Evolutionary conservation across 2,329 filamentous ascomycete species (phyloP), one percentile per base, ranked within the genome.

Genomic region (Epichloe baconii): DNA sequence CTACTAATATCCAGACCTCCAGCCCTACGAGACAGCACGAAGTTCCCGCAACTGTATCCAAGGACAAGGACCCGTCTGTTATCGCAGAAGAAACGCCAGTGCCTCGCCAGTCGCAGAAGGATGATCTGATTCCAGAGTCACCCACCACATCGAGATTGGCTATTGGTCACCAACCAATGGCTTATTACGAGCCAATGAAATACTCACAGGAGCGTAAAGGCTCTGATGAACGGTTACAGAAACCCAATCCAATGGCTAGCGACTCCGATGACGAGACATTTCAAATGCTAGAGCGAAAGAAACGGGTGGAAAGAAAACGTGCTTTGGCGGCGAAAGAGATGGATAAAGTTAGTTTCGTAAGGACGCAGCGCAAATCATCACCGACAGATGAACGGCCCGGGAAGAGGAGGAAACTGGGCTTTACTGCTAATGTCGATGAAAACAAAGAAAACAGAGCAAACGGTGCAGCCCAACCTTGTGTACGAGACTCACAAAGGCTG

Each of bases 151-250:
- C 58, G 8, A 61, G 54, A 43, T 59, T 57, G 3, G 57, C 56
- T 2, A 54, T 54, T 10, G 56, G 51, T 3, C 61, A 56, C 19
- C 62, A 62, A n/a, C 72, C 70, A 0, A 64, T 69, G 43, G 62
- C 62, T 4, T 64, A 68, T 19, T 76, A 76, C 51, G 71, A 72
- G 53, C 68, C 69, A 1, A 71, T 74, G 70, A 63, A 65, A 43
- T 64, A 69, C 47, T 76, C 73, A 0, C 73, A 76, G 47, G 67
- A 73, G 55, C 64, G 70, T 35, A 67, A 67, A 45, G 53, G 54
- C 1, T 49, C 43, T 2, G 57, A 53, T 17, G 59, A 60, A 3
- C 63, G 60, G 3, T 46, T 54, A 11, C 37, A 52, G 0, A 57
- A 65, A n/a, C 57, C 59, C 2, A 55, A 55, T 4, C 60, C 59